A percentile compares a stretch with the other conserved stretches of the same genome.
These are phyloP conservation scores for Bruguiera parviflora DNA, from an alignment of 345 rosid genomes.

Conservation along the genomic window DNA sequence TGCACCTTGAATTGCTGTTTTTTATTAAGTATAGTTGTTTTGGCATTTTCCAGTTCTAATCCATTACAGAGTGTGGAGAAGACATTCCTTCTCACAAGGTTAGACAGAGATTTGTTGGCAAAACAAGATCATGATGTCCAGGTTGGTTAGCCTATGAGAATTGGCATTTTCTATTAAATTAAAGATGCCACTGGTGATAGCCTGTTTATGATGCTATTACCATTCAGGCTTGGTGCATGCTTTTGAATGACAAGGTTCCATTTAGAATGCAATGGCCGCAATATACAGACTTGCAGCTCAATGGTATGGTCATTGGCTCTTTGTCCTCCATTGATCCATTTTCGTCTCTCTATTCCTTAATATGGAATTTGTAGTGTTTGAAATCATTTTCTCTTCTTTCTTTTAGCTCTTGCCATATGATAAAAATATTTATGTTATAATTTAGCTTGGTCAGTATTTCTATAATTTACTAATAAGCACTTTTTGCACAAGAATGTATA, in stretches of 20 bases:
- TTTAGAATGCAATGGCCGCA: slow-evolving; percentile 40
- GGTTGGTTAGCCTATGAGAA: slow-evolving; percentile 18
- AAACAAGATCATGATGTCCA: slow-evolving; percentile 30
- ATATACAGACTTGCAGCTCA: slow-evolving; percentile 21
- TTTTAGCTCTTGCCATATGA: neutral
- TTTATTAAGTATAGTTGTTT: neutral
- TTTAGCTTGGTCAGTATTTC: too few species aligned
- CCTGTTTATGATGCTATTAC: neutral
- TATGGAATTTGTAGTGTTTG: neutral
- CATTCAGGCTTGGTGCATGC: slow-evolving; percentile 38
- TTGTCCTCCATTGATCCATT: neutral
- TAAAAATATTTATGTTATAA: too few species aligned
- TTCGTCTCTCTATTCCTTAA: neutral
- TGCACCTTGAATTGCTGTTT: neutral
- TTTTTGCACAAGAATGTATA: too few species aligned
- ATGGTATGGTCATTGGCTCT: slow-evolving; percentile 22
- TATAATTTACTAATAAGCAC: too few species aligned
- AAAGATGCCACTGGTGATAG: neutral
- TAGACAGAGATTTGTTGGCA: slow-evolving; percentile 18
- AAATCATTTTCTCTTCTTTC: neutral
- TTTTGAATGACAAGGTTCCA: slow-evolving; percentile 28
- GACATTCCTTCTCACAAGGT: slow-evolving; percentile 25
- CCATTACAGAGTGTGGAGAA: slow-evolving; percentile 25
- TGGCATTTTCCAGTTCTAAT: slow-evolving; percentile 21
- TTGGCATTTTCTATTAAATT: neutral